Evolutionary conservation across 306 rosid genomes (phyloP).

Genomic region (Arachis stenosperma): DNA sequence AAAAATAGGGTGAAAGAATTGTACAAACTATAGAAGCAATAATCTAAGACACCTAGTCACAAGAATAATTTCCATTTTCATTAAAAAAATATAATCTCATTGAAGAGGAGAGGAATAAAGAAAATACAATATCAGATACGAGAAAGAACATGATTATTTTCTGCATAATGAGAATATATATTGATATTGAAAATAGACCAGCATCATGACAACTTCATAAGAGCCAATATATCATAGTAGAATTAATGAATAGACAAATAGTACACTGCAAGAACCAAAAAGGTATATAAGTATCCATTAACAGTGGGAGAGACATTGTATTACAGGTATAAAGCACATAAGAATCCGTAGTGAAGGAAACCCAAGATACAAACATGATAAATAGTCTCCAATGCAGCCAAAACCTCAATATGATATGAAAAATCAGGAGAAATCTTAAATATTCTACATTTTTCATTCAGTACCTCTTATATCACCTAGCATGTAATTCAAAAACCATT

Average conservation of each 20-base stretch:
- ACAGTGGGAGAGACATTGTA: neutral
- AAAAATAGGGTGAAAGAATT: conserved; percentile 5
- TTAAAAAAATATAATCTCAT: neutral
- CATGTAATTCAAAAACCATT: neutral
- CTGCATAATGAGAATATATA: too few relatives aligned
- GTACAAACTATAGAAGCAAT: conserved; percentile 18
- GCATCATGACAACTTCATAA: conserved; percentile 19
- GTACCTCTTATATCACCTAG: conserved; percentile 19
- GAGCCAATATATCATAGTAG: neutral
- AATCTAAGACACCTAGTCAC: conserved; percentile 23
- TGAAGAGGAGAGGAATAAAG: neutral
- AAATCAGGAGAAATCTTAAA: conserved; percentile 5
- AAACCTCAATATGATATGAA: conserved; percentile 7
- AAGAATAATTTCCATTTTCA: neutral
- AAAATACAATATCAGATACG: conserved; percentile 2
- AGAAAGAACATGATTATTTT: neutral
- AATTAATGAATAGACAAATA: conserved; percentile 17
- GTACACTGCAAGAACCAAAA: conserved; percentile 9
- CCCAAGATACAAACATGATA: conserved; percentile 26
- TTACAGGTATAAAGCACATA: conserved; percentile 10
- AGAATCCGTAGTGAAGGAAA: conserved; percentile 1
- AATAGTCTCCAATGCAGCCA: conserved; percentile 21
- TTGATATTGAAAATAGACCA: neutral
- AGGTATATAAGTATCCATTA: conserved; percentile 5
- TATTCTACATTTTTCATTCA: conserved; percentile 3